Evolutionary conservation across 108 stramenopile genomes (phyloP), one percentile per base, ranked within the genome.

Genomic region (Discostella pseudostelligera): DNA sequence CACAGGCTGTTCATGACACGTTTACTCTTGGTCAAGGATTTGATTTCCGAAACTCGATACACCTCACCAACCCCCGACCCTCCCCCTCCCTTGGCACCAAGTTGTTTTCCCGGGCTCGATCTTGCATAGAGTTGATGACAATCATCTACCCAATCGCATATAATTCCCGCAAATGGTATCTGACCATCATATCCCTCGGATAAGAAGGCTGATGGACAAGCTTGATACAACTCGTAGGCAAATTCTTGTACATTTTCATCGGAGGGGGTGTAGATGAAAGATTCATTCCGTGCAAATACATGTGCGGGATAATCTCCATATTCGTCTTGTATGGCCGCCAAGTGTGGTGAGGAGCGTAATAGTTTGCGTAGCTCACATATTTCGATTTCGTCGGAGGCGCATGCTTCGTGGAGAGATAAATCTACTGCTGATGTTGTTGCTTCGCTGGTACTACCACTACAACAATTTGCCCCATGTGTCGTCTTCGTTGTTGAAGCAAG

Each of bases 231-330:
- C 55, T 67, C 56, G 43, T 44, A 28, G 7, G 56, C 54, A 46
- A 56, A 67, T 14, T 67, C 32, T 10, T 56, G 35, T 2, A 67
- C 55, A 17, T 57, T 55, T 19, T 44, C 7, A 36, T 67, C 66
- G 10, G 55, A 47, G 16, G 32, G 13, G n/a, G 44, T 13, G 49
- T 20, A 67, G 8, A 67, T 67, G 44, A 67, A 32, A 2, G 66
- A 37, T 22, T 67, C 66, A 36, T 67, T 67, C 5, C 45, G 42
- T 46, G 66, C 66, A 58, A 67, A 67, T 13, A 67, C 43, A 21
- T 67, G 66, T 10, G 55, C 55, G 8, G 66, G 55, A 43, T 67
- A 67, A 35, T 67, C 66, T 2, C 66, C 66, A 3, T 43, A 46
- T 10, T 67, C 43, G 14, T 67, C 56, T 47, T 35, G 26, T 8